Evolutionary conservation across 2,329 filamentous ascomycete species (phyloP), one percentile per base, ranked within the genome.

Genomic region (Trichoderma sp.): DNA sequence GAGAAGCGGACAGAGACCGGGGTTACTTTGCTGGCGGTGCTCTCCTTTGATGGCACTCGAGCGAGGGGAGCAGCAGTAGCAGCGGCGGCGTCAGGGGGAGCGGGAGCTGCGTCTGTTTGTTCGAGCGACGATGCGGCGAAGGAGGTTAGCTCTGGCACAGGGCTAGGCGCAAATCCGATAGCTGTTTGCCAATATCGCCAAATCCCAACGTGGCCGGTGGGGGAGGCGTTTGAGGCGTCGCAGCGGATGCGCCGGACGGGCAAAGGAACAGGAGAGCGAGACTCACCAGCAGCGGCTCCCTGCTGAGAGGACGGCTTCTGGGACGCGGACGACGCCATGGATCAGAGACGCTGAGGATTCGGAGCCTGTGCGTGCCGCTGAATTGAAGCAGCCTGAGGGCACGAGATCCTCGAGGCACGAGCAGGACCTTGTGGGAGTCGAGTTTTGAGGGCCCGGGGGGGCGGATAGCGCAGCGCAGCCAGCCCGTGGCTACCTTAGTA

Each of bases 1-100:
- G 89, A 88, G 76, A 93, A 93, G 66, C 90, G 89, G 63, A 93
- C 90, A 66, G 85, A 81, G 64, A 81, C 80, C 63, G 74, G 73
- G n/a, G n/a, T n/a, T n/a, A n/a, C n/a, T 51, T 69, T 66, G 72
- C 69, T 68, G 68, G 65, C 57, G 10, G 67, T 62, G 65, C 43
- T 61, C 45, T 60, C 56, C 50, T 60, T 63, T 50, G 64, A 52
- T 14, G 45, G 61, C 39, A 62, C 30, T 21, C 45, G 48, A 19
- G 26, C 19, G 48, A 44, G 26, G 17, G 54, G 6, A 26, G 14
- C 34, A 26, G 54, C 54, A 19, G 54, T 12, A n/a, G 47, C 21
- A 7, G 45, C 30, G n/a, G 57, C 45, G 24, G 50, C 50, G 50
- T 28, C 50, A 52, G 50, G 28, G 30, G 50, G 14, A 52, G 28